Evolutionary conservation across 202 grass and related monocot genomes (phyloP).

Genomic region (Panicum hallii): DNA sequence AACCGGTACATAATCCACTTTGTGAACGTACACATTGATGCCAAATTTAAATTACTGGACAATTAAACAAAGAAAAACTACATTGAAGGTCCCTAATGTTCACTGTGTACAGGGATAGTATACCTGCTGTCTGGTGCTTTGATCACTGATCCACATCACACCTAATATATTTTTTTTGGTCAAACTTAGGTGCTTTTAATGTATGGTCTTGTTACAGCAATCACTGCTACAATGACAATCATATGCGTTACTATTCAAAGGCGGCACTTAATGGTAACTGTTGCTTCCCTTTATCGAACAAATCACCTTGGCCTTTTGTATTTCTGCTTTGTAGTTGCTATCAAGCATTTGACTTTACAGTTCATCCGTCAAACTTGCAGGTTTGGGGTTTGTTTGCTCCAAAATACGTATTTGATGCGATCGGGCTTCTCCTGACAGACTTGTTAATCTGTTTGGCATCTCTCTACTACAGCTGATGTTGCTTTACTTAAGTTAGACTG

Average conservation of each 20-base stretch:
- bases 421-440: conserved; percentile 89
- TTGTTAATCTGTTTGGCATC: conserved; percentile 62
- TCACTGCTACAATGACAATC: conserved; percentile 68
- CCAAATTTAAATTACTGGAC: conserved; percentile 42
- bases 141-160: conserved; percentile 29
- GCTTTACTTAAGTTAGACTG: not conserved
- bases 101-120: not conserved
- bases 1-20: not conserved
- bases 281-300: not conserved
- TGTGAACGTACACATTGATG: not conserved
- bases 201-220: conserved; percentile 82
- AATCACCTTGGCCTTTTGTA: conserved; percentile 4
- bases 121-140: conserved; percentile 32
- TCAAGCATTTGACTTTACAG: not conserved
- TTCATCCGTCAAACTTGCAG: conserved; percentile 53
- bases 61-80: conserved; percentile 6
- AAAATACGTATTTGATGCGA: conserved; percentile 91
- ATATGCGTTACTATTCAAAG: conserved; percentile 91
- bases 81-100: not conserved
- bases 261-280: conserved; percentile 89
- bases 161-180: conserved; percentile 26
- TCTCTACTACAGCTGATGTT: conserved; percentile 62
- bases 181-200: conserved; percentile 75
- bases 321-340: not conserved
- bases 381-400: conserved; percentile 99